Conservation (phyloP, 1,139 yeast species). For the Magnusiomyces suaveolens region DNA sequence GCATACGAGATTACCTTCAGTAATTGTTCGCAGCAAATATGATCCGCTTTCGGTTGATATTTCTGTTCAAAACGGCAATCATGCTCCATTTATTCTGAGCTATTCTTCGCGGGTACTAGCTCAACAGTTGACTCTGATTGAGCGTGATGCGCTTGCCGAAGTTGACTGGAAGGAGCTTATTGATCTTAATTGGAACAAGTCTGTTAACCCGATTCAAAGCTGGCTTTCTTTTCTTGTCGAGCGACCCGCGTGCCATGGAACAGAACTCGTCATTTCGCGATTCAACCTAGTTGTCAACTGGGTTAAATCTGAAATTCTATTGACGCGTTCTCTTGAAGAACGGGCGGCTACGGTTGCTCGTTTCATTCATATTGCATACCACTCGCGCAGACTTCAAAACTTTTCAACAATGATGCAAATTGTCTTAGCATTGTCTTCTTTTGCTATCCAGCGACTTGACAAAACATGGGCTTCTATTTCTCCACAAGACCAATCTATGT, state of each 20-base stretch:
- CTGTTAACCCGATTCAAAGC: conserved; percentile 60
- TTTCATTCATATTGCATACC: conserved; percentile 76
- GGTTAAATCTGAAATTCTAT: conserved; percentile 77
- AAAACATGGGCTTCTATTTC: conserved; percentile 65
- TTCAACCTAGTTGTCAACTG: conserved; percentile 82
- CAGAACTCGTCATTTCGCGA: conserved; percentile 75
- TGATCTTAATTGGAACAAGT: conserved; percentile 61
- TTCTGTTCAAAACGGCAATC: conserved; percentile 31
- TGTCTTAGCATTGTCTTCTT: conserved; percentile 71
- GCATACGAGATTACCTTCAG: not conserved
- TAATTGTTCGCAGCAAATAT: not conserved
- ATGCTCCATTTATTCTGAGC: conserved; percentile 72
- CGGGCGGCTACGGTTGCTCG: conserved; percentile 62
- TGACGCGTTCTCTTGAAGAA: conserved; percentile 52
- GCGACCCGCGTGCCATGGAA: conserved; percentile 49
- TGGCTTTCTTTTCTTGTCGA: conserved; percentile 75
- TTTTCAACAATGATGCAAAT: conserved; percentile 83
- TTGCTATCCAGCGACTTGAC: conserved; percentile 46
- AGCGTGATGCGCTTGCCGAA: conserved; percentile 70
- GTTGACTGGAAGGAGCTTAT: conserved; percentile 88
- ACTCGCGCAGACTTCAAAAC: conserved; percentile 56
- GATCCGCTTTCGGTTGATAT: conserved; percentile 12
- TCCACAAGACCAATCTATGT: conserved; percentile 37
- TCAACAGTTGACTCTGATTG: conserved; percentile 75
- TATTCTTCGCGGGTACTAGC: conserved; percentile 59